Base-by-base conservation (phyloP, 306 rosid genomes). In the Quercus parvula region DNA sequence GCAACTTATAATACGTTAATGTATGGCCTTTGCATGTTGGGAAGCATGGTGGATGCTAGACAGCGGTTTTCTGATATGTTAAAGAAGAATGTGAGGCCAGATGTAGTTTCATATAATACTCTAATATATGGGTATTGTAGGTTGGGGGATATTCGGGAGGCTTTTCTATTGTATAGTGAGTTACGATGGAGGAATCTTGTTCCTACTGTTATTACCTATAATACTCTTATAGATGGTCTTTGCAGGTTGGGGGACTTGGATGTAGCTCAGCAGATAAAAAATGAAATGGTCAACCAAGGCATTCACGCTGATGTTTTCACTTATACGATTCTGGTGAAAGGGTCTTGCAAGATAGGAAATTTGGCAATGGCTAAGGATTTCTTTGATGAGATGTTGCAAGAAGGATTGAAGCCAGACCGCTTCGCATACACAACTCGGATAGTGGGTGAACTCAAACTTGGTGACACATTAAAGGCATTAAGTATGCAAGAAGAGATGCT, bases 401-500 rank as follows among this genome's bases (percentile, higher is more conserved):
- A 87, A 78, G 88, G 94, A 62, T 25, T 93, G 84, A 76, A 70
- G 84, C 97, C 94, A 0, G 98, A 93, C 77, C 87, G 85, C 46
- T 81, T 70, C 84, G 90, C 94, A 0, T 93, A 90, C 71, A 87
- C 76, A 70, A 90, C 98, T 76, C 86, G 84, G 71, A 86, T 91
- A 51, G 92, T 81, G 10, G 94, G 91, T 78, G 92, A 93, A 56
- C 68, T 93, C 82, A 85, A 79, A 84, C 85, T 88, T 17, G 98
- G 94, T 59, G 90, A 91, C 77, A 58, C 88, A 67, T 87, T 72
- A 10, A 66, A 58, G 78, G 94, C 97, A 68, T 86, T 85, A 73
- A 88, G 87, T 25, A 82, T 91, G 90, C 89, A 84, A 75, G 97
- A 91, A 81, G 97, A 93, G 78, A 93, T 93, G 94, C 83, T 78